Conservation (phyloP, 2,329 filamentous ascomycete species). For the Pezizomycotina sp. region DNA sequence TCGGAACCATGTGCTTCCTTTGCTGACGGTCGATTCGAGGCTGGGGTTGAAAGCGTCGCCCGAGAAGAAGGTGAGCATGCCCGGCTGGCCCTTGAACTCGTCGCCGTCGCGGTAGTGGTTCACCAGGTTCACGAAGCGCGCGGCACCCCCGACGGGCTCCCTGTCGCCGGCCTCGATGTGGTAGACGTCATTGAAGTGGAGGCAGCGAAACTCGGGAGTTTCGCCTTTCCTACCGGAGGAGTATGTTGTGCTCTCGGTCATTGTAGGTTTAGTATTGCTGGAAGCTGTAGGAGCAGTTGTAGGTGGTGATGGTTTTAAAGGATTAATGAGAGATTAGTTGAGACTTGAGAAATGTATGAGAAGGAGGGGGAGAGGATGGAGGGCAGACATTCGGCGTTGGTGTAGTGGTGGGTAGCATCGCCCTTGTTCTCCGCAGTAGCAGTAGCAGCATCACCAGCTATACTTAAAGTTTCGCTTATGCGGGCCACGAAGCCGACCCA, state of each 20-base stretch:
- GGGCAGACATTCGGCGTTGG: no score
- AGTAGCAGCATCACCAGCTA: neutral
- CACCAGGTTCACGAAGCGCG: conserved; percentile 62
- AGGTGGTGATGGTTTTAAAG: neutral
- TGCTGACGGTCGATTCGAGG: conserved; percentile 74
- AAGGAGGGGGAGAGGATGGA: no score
- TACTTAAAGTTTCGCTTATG: no score
- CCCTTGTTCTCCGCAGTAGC: neutral
- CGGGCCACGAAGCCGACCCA: no score
- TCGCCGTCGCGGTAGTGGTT: conserved; percentile 52
- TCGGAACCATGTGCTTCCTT: conserved; percentile 81
- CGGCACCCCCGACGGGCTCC: conserved; percentile 66
- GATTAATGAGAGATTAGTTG: neutral
- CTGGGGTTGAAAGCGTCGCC: conserved; percentile 88
- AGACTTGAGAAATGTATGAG: neutral
- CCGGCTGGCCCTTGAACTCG: conserved; percentile 45
- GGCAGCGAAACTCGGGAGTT: conserved; percentile 57
- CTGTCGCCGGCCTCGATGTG: conserved; percentile 60
- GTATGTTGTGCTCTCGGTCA: conserved; percentile 20
- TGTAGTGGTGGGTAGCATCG: no score
- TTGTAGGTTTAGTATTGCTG: neutral
- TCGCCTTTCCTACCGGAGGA: conserved; percentile 26
- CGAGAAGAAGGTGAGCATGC: conserved; percentile 65
- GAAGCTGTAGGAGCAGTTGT: neutral
- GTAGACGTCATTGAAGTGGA: conserved; percentile 92